phyloP scores from a whole-genome alignment of 2,329 filamentous ascomycete species.

The Dryadomyces quercivorus region DNA sequence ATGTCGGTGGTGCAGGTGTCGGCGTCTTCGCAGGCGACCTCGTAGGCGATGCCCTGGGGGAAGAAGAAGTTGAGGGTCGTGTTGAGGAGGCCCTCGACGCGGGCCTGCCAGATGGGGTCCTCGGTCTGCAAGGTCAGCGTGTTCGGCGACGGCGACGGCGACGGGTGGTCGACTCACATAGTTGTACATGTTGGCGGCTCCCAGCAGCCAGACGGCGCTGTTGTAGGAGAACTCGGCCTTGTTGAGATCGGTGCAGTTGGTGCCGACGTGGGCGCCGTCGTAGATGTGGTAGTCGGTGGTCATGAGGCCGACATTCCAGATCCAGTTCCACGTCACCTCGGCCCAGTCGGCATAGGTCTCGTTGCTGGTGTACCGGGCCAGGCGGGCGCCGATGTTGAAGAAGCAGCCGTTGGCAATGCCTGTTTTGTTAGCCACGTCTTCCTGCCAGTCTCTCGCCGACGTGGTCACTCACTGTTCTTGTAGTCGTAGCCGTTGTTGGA shows the following conservation, averaged over 20 bases:
- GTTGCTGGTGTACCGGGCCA: conserved; percentile 49
- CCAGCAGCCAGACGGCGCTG: conserved; percentile 37
- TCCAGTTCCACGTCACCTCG: conserved; percentile 45
- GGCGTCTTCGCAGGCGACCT: conserved; percentile 41
- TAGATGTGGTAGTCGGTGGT: conserved; percentile 44
- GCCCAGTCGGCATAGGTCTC: conserved; percentile 44
- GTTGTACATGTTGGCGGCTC: conserved; percentile 49
- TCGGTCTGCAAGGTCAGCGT: conserved; percentile 8
- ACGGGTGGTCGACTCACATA: conserved; percentile 18
- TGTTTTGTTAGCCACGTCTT: background rate
- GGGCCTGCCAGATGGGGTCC: conserved; percentile 27
- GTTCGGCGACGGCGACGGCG: too few relatives aligned
- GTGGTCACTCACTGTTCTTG: conserved; percentile 30
- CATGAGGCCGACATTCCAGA: conserved; percentile 34
- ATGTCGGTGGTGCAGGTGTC: conserved; percentile 45
- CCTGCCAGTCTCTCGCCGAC: background rate
- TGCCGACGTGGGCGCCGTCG: conserved; percentile 38
- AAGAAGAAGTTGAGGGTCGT: conserved; percentile 32
- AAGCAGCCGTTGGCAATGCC: conserved; percentile 34
- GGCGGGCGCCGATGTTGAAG: conserved; percentile 41
- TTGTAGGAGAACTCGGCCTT: conserved; percentile 44
- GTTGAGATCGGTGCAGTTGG: conserved; percentile 41
- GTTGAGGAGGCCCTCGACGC: conserved; percentile 33
- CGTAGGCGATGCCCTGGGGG: conserved; percentile 33
- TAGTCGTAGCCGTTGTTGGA: conserved; percentile 55